Percentiles rank a stretch among this genome's conserved stretches.
Evolutionary conservation across 805 yeast genomes (phyloP).

Genomic region (Lachancea cidri): DNA sequence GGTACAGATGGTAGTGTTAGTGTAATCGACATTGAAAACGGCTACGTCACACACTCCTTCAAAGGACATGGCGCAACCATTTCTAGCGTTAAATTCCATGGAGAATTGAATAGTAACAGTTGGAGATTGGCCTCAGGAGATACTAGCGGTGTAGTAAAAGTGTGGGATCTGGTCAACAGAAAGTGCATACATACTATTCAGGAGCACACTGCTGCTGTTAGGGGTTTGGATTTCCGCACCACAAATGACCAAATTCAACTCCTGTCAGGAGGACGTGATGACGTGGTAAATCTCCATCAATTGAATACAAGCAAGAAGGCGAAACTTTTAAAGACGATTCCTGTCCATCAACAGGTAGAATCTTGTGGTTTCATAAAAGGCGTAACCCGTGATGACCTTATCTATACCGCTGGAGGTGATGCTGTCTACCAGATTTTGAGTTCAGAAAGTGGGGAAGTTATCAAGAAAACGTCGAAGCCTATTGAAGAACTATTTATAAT

Average conservation of each 20-base stretch:
- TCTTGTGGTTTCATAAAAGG: constrained; percentile 52
- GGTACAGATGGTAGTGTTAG: constrained; percentile 90
- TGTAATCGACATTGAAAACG: constrained; percentile 89
- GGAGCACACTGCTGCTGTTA: constrained; percentile 80
- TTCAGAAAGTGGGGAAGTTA: constrained; percentile 40
- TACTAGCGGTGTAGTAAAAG: constrained; percentile 48
- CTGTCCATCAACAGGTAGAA: constrained; percentile 70
- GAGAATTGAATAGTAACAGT: constrained; percentile 56
- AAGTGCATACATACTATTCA: constrained; percentile 56
- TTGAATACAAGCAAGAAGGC: constrained; percentile 47
- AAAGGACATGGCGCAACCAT: constrained; percentile 92
- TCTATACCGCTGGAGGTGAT: constrained; percentile 70
- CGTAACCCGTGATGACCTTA: constrained; percentile 37
- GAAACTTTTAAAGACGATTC: constrained; percentile 60
- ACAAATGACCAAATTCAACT: constrained; percentile 46
- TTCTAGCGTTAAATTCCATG: constrained; percentile 69
- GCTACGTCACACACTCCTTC: constrained; percentile 80
- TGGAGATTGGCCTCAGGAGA: constrained; percentile 82
- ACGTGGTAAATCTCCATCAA: constrained; percentile 48
- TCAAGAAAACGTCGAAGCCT: constrained; percentile 42
- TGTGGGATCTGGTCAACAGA: constrained; percentile 67
- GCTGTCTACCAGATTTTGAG: constrained; percentile 68
- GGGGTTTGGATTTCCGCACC: constrained; percentile 65
- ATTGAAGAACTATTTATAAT: constrained; percentile 69
- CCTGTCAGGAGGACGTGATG: constrained; percentile 87